phyloP scores from a whole-genome alignment of 2,329 filamentous ascomycete genomes.

The Cucurbitaria berberidis region DNA sequence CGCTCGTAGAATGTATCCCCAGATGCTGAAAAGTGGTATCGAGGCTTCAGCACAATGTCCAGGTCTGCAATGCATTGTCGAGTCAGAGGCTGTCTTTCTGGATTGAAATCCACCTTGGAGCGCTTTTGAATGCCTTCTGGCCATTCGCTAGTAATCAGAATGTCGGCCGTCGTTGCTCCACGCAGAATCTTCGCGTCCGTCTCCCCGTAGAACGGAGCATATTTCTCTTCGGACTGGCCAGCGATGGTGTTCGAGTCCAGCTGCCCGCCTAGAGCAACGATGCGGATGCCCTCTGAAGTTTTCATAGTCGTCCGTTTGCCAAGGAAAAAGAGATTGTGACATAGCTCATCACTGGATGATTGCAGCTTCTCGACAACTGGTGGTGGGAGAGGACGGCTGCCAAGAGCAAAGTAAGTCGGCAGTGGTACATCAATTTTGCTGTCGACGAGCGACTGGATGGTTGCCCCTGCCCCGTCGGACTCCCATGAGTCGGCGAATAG shows the following conservation, averaged over 20 bases:
- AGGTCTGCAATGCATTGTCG: slow-evolving; percentile 78
- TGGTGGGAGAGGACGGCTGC: slow-evolving; percentile 72
- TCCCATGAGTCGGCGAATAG: slow-evolving; percentile 68
- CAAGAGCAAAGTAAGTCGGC: slow-evolving; percentile 89
- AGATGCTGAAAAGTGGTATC: slow-evolving; percentile 84
- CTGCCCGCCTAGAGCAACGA: slow-evolving; percentile 83
- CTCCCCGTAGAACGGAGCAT: slow-evolving; percentile 77
- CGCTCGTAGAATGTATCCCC: slow-evolving; percentile 81
- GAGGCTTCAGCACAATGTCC: slow-evolving; percentile 79
- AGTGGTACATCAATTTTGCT: slow-evolving; percentile 78
- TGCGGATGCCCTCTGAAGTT: slow-evolving; percentile 85
- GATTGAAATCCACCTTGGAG: slow-evolving; percentile 67
- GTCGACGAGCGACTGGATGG: slow-evolving; percentile 68
- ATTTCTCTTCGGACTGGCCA: slow-evolving; percentile 72
- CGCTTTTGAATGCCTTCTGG: slow-evolving; percentile 73
- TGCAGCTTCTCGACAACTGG: slow-evolving; percentile 75
- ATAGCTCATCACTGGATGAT: slow-evolving; percentile 72
- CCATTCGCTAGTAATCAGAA: slow-evolving; percentile 88
- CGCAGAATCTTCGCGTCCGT: slow-evolving; percentile 77
- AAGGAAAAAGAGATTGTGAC: slow-evolving; percentile 88
- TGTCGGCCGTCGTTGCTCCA: slow-evolving; percentile 80
- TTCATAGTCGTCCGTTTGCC: slow-evolving; percentile 85
- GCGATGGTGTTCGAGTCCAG: slow-evolving; percentile 67
- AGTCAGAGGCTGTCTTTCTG: slow-evolving; percentile 60
- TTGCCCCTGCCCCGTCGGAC: slow-evolving; percentile 59